Base-by-base conservation (phyloP, 2,329 filamentous ascomycete species). In the Tolypocladium endophyticum region DNA sequence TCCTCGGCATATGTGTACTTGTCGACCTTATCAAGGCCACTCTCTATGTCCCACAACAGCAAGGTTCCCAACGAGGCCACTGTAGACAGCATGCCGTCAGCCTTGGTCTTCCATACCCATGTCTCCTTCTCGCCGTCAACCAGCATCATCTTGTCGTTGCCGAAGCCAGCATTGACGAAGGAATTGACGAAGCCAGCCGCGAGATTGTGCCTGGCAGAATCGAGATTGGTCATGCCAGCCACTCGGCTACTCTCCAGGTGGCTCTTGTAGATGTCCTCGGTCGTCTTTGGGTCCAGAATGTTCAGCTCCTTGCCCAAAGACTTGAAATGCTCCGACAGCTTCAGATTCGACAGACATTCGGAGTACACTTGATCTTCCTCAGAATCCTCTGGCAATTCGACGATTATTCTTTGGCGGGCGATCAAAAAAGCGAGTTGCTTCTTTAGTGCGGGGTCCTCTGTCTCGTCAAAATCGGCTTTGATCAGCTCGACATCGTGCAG, bases 41-140 rank as follows among this genome's bases (percentile, higher is more conserved):
- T 87, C 69, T 97, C 93, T 28, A 96, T 87, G 70, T 99, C 93
- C 90, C 94, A 96, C 69, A 96, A 84, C 71, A 96, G 80, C 23
- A 99, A 81, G 68, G 94, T 93, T 70, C 94, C 94, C 66, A 97
- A 77, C 0, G 94, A 97, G 5, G 95, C 95, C 45, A 95, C 89
- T 0, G 93, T 97, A 1, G 94, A 97, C 75, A 96, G 83, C 92
- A 96, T 96, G 64, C 94, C 94, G 69, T 97, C 92, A 50, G 95
- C 92, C 76, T 99, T 99, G 25, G 95, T 97, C 80, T 97, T 99
- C 91, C 92, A 99, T 5, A 99, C 90, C 93, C 94, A 99, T 64
- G 88, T 90, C 67, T 89, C 87, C 78, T 96, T 95, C 64, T 92
- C 87, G 61, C 90, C 87, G 25, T 94, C 88, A 50, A 91, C 87